These are phyloP conservation scores for Moesziomyces globuligerus DNA, from an alignment of 1,284 basidiomycete species.

Conservation along the genomic window DNA sequence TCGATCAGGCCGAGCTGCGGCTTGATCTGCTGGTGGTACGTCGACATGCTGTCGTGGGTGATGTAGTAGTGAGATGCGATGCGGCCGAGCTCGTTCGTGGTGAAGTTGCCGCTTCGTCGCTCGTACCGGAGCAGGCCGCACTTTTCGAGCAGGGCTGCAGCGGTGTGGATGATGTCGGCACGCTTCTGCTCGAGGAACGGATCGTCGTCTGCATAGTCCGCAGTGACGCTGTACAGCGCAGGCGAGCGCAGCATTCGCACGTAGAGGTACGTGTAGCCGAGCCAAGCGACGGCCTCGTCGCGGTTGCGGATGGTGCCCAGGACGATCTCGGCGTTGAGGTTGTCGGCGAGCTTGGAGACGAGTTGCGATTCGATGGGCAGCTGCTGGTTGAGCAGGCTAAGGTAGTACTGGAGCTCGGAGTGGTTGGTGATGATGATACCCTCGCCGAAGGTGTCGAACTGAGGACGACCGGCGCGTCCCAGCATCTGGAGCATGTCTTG, in stretches of 20 bases:
- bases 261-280: conserved; percentile 72
- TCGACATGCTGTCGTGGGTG: conserved; percentile 93
- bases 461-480: conserved; percentile 94
- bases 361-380: conserved; percentile 94
- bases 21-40: conserved; percentile 93
- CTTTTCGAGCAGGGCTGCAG: conserved; percentile 92
- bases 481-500: conserved; percentile 99
- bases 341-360: conserved; percentile 90
- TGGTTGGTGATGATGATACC: conserved; percentile 99
- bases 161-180: conserved; percentile 92
- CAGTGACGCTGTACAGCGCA: conserved; percentile 85
- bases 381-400: conserved; percentile 65
- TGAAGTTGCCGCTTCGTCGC: conserved; percentile 85
- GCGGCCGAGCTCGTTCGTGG: conserved; percentile 74
- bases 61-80: conserved; percentile 98
- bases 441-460: conserved; percentile 97
- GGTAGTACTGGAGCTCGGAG: conserved; percentile 93
- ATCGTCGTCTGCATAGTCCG: conserved; percentile 91
- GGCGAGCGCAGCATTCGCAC: conserved; percentile 96
- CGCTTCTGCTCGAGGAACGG: conserved; percentile 86
- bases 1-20: conserved; percentile 88
- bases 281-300: conserved; percentile 97
- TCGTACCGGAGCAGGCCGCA: conserved; percentile 94
- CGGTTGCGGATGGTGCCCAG: conserved; percentile 89
- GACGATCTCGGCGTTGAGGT: conserved; percentile 97